phyloP scores from a whole-genome alignment of 768 basidiomycete species.

The Tylopilus rubrobrunneus region DNA sequence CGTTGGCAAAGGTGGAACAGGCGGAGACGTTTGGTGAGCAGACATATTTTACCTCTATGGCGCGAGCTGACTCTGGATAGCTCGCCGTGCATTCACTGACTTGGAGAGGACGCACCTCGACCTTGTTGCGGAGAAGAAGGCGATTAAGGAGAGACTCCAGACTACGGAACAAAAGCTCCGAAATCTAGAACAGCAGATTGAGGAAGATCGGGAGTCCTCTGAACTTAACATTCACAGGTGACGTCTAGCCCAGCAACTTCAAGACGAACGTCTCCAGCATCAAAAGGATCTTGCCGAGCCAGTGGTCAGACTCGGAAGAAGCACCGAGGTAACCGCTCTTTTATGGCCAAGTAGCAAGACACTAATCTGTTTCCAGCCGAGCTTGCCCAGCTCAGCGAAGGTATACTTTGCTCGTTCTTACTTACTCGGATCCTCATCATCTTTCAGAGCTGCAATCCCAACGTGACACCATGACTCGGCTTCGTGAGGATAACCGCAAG shows the following conservation, averaged over 20 bases:
- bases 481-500: conserved; percentile 79
- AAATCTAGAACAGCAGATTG: conserved; percentile 60
- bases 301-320: conserved; percentile 81
- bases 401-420: conserved; percentile 31
- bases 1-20: conserved; percentile 58
- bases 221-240: conserved; percentile 63
- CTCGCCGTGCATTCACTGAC: conserved; percentile 57
- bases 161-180: conserved; percentile 48
- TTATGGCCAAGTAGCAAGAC: conserved; percentile 1
- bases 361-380: conserved; percentile 46
- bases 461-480: conserved; percentile 67
- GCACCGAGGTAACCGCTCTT: conserved; percentile 61
- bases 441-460: conserved; percentile 69
- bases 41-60: neutral
- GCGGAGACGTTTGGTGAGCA: conserved; percentile 58
- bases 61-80: conserved; percentile 33
- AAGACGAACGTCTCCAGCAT: conserved; percentile 74
- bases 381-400: conserved; percentile 76
- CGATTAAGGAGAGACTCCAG: conserved; percentile 45
- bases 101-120: conserved; percentile 56
- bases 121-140: conserved; percentile 48
- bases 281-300: conserved; percentile 74
- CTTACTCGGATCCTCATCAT: conserved; percentile 4
- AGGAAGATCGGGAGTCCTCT: conserved; percentile 62
- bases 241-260: conserved; percentile 70